phyloP scores from a whole-genome alignment of 1,284 basidiomycete genomes.

The Gymnopus androsaceus region DNA sequence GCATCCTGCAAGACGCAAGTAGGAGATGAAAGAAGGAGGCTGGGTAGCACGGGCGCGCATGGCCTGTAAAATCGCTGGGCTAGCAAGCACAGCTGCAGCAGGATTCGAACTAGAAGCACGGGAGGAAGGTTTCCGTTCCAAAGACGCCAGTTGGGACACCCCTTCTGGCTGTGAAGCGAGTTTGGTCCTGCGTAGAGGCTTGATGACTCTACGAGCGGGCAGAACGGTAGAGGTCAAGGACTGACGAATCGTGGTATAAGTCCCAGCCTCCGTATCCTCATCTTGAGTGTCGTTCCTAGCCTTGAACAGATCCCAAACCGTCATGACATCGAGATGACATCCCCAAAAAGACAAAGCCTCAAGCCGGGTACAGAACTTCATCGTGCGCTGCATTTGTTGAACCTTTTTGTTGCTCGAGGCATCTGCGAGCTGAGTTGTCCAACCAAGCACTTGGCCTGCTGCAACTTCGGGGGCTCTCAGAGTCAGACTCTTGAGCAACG shows the following conservation, averaged over 20 bases:
- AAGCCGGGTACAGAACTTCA: slow-evolving; percentile 49
- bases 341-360: slow-evolving; percentile 50
- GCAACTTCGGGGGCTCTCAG: background rate
- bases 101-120: background rate
- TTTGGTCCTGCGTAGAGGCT: background rate
- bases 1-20: background rate
- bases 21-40: background rate
- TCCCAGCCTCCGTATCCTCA: slow-evolving; percentile 13
- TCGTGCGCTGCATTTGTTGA: slow-evolving; percentile 27
- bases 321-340: slow-evolving; percentile 45
- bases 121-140: background rate
- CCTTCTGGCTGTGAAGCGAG: background rate
- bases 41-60: background rate
- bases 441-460: background rate
- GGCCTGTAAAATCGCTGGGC: background rate
- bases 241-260: background rate
- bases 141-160: background rate
- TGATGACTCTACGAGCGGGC: slow-evolving; percentile 5
- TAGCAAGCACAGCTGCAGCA: background rate
- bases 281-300: slow-evolving; percentile 36
- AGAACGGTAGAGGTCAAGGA: background rate
- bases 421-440: slow-evolving; percentile 1
- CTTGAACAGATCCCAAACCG: slow-evolving; percentile 37
- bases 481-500: slow-evolving; percentile 28
- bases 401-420: background rate